Base-by-base conservation (phyloP, 805 yeast genomes). In the Candida silvatica region DNA sequence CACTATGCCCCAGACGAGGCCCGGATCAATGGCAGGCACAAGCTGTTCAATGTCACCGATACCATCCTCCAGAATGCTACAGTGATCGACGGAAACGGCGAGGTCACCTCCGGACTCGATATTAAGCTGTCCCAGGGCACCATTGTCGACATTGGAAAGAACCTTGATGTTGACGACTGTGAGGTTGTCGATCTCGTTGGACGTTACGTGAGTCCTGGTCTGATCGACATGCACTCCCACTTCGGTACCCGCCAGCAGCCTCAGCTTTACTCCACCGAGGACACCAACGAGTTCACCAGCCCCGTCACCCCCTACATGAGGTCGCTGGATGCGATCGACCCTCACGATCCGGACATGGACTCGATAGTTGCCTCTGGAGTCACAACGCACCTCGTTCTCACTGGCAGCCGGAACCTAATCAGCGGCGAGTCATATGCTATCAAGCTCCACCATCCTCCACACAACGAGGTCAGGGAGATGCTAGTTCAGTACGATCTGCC, bases 341-440 rank as follows among this genome's bases (percentile, higher is more conserved):
- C 33, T 8, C n/a, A 30, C 15, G 33, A 30, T 30, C 33, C 33
- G 12, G 33, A 30, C 14, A 30, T 30, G 33, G 33, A 30, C 17
- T 30, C 33, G 6, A 9, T 30, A 6, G n/a, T 30, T 15, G 33
- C 33, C 9, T 20, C 26, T 18, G 33, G 33, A 20, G 33, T 30
- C 12, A 30, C 33, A 6, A 18, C 33, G 7, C 33, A 30, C 17
- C 20, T 30, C n/a, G 33, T 30, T 17, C 24, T 30, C 11, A 30
- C 33, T n/a, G 33, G 33, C n/a, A 30, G 33, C 17, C 19, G 25
- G 17, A 30, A 30, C 20, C 7, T 30, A 17, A 30, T 30, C 24
- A 30, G 33, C 20, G 33, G 33, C 14, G 33, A 30, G 14, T 30
- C 33, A 20, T 30, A 30, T 30, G 33, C 33, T 12, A 30, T 30